Conservation (phyloP, 208 protist genomes). For the Willaertia magna region DNA sequence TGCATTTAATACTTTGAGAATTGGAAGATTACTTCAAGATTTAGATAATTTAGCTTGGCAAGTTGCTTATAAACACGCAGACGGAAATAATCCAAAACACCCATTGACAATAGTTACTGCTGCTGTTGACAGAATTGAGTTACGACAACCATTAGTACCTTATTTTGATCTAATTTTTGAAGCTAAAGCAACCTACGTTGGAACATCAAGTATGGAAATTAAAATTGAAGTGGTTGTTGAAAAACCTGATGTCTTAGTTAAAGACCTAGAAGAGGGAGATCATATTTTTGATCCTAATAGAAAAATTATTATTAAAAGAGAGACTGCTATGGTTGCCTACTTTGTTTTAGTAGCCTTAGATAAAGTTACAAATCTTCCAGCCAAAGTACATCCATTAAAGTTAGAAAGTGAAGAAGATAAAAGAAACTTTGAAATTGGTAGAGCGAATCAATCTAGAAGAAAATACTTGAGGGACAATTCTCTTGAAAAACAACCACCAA, state of each 20-base stretch:
- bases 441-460: slow-evolving; percentile 14
- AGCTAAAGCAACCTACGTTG: slow-evolving; percentile 18
- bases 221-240: neutral
- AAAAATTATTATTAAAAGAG: too few species aligned
- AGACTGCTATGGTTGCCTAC: slow-evolving; percentile 15
- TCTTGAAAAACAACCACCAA: slow-evolving; percentile 15
- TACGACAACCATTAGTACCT: neutral
- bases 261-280: neutral
- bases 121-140: neutral
- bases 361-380: slow-evolving; percentile 11
- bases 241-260: neutral
- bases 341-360: slow-evolving; percentile 31
- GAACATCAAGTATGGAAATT: slow-evolving; percentile 17
- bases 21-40: slow-evolving; percentile 22
- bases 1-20: neutral
- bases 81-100: neutral
- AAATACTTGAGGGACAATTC: neutral
- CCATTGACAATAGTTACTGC: neutral
- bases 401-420: neutral
- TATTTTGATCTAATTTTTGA: slow-evolving; percentile 20
- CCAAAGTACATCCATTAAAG: slow-evolving; percentile 1
- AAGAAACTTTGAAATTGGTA: slow-evolving; percentile 14
- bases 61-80: slow-evolving; percentile 20
- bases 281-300: too few species aligned
- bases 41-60: slow-evolving; percentile 26